Base-by-base conservation (phyloP, 225 moss, liverwort and hornwort species). In the Sphagnum tenellum region DNA sequence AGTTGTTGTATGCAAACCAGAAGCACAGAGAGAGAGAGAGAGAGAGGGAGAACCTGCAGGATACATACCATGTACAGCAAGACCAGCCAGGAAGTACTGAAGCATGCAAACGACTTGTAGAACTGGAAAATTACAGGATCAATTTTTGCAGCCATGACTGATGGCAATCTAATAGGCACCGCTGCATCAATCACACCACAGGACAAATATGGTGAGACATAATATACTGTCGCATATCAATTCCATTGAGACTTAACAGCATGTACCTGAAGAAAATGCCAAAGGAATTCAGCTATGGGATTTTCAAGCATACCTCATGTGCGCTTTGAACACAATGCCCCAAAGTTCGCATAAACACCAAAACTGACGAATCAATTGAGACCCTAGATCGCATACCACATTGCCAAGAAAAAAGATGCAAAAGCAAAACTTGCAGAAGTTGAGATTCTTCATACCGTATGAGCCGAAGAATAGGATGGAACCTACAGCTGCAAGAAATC, bases 91-190 rank as follows among this genome's bases (percentile, higher is more conserved):
- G 78, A 73, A 44, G 62, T 76, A 2, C 78, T 59, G 50, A 79
- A 81, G 70, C 81, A 81, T 8, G 81, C 81, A 13, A 72, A 71
- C 2, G 85, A 76, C 56, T 81, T 85, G 74, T 85, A 85, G 51
- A 76, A 71, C 61, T 85, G 85, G 47, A 73, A 85, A 48, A 81
- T 72, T 12, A 85, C 55, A 3, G 85, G 81, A 55, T 85, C 78
- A 8, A 85, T 46, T 44, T 78, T 45, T 44, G 74, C 70, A 48
- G 74, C 78, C 70, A 81, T 66, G 8, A 81, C 81, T 3, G 63
- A 62, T 48, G 78, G 76, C 53, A 66, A 57, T 72, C 71, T 76
- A 11, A 85, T 81, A 57, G 78, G 78, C 49, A 79, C 81, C 53
- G 85, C 84, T 84, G 75, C 75, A 75, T 54, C 49, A 47, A 5